phyloP scores from a whole-genome alignment of 2,329 filamentous ascomycete species.

The Corniculantispora saksenae region DNA sequence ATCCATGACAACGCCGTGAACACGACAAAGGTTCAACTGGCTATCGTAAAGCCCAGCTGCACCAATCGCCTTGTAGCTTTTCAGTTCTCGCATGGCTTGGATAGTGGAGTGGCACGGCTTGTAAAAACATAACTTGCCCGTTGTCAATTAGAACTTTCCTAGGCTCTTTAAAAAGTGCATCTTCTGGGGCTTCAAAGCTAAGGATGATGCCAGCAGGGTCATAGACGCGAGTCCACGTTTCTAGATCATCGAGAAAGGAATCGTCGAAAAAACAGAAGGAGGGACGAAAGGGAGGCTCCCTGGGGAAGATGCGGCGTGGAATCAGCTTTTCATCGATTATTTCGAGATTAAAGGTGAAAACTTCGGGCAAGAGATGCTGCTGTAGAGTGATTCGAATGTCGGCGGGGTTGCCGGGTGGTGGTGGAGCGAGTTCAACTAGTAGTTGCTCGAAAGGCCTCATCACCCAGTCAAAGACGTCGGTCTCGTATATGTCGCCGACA shows the following conservation, averaged over 20 bases:
- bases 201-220: conserved; percentile 24
- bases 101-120: conserved; percentile 23
- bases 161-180: conserved; percentile 26
- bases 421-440: conserved; percentile 25
- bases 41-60: conserved; percentile 19
- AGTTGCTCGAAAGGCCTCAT: conserved; percentile 24
- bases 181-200: conserved; percentile 22
- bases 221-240: conserved; percentile 27
- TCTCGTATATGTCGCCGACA: conserved; percentile 22
- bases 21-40: conserved; percentile 21
- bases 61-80: conserved; percentile 21
- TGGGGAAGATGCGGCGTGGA: not conserved
- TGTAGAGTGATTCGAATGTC: conserved; percentile 23
- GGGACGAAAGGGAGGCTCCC: conserved; percentile 1
- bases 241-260: conserved; percentile 25
- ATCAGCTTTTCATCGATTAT: conserved; percentile 17
- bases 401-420: conserved; percentile 4
- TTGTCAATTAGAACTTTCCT: conserved; percentile 25
- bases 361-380: conserved; percentile 24
- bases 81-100: conserved; percentile 21
- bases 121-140: conserved; percentile 25
- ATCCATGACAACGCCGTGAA: conserved; percentile 26
- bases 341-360: conserved; percentile 24
- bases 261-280: conserved; percentile 23
- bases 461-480: conserved; percentile 25